Evolutionary conservation across 2,329 filamentous ascomycete genomes (phyloP), one percentile per base, ranked within the genome.

Genomic region (Whalleya microplaca): DNA sequence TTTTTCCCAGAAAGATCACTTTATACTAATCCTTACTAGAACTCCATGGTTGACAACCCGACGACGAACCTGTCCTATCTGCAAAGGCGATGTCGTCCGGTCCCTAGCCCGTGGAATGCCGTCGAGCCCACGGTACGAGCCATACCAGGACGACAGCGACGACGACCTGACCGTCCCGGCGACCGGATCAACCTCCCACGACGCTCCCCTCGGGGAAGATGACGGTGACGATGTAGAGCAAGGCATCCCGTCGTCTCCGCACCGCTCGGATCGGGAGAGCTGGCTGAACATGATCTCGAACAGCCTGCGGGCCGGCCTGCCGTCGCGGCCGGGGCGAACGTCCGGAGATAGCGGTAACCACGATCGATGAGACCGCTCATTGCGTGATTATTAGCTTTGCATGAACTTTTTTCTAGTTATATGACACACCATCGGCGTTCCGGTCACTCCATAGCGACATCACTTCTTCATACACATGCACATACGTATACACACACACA

Each of bases 1-100:
- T 23, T 21, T 51, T 45, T 52, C 21, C 56, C 48, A 29, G 32
- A 6, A 12, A 6, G 1, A 48, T 45, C 37, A 41, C 52, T 50
- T n/a, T 18, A 40, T 9, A 40, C 63, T 62, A 56, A 67, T 69
- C 69, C 59, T 37, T 61, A 71, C 41, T 62, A 96, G 92, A 71
- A 98, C 95, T 3, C 95, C 95, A 1, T 99, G 95, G 95, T 80
- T 99, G 50, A 97, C 94, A 0, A 98, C 93, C 16, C 88, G 94
- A 47, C 89, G 95, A 62, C 88, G 95, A 61, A 99, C 95, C n/a
- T 99, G 95, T 68, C 95, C 95, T 0, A 98, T 99, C 58, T 99
- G 95, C 78, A 99, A 99, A 78, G 92, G 93, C 47, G 95, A 99
- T 71, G 95, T 99, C 37, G 94, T 99, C 16, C 79, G 84, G 27